phyloP scores from a whole-genome alignment of 306 rosid species.

The Begonia peltatifolia region DNA sequence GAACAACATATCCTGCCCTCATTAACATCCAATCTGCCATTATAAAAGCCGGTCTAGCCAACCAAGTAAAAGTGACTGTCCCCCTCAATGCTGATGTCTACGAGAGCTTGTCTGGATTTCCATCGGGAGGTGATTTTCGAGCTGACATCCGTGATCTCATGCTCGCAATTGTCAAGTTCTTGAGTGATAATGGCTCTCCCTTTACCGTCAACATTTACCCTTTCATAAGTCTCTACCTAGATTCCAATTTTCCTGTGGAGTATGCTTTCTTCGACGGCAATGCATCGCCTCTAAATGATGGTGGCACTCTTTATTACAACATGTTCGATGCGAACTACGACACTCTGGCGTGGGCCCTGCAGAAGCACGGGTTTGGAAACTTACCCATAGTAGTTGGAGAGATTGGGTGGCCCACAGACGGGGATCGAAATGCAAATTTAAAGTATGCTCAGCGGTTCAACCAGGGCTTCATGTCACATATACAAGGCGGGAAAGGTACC shows the following conservation, averaged over 20 bases:
- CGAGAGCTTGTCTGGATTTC: neutral
- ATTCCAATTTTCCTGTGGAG: neutral
- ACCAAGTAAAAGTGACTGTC: neutral
- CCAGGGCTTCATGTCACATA: neutral
- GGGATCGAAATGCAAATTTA: neutral
- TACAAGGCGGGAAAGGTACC: neutral
- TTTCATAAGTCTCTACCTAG: neutral
- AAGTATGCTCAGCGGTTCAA: neutral
- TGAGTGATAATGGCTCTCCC: neutral
- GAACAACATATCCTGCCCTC: neutral
- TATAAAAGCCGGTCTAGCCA: neutral
- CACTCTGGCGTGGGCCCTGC: neutral
- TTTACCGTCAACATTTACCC: neutral
- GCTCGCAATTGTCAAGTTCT: neutral
- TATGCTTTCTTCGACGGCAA: slow-evolving; percentile 1
- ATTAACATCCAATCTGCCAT: neutral
- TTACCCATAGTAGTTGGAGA: neutral
- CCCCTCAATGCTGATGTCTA: neutral
- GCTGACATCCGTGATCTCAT: neutral
- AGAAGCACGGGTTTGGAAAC: neutral
- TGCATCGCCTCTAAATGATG: neutral
- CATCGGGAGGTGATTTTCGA: neutral
- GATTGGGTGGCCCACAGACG: slow-evolving; percentile 2
- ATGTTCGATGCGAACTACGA: neutral
- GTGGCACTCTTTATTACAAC: neutral